phyloP scores from a whole-genome alignment of 2,329 filamentous ascomycete genomes.

The Dryadomyces quercivorus region DNA sequence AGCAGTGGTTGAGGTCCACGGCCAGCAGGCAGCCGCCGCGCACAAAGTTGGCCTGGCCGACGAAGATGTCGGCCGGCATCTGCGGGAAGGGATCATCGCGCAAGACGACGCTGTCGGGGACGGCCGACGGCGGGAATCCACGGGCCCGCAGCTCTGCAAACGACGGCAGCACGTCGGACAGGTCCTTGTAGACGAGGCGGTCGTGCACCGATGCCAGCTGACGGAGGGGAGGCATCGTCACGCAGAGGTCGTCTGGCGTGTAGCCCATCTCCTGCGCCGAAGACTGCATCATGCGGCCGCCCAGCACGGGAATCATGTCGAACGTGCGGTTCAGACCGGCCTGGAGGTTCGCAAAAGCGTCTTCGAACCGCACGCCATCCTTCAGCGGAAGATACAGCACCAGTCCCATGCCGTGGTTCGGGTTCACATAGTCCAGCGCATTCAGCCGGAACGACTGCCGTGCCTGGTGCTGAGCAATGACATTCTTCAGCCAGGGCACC shows the following conservation, averaged over 20 bases:
- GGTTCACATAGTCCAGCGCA: conserved; percentile 2
- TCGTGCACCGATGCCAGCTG: background rate
- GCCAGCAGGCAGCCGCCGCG: conserved; percentile 1
- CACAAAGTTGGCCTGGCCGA: conserved; percentile 4
- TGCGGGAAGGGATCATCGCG: conserved; percentile 1
- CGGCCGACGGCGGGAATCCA: background rate
- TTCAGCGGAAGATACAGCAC: background rate
- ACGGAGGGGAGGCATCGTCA: background rate
- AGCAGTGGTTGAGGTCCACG: conserved; percentile 4
- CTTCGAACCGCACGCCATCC: background rate
- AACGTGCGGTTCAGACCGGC: background rate
- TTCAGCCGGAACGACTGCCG: conserved; percentile 2
- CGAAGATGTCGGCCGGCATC: background rate
- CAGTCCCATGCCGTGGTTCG: conserved; percentile 4
- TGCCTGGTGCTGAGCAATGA: background rate
- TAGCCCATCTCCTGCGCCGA: conserved; percentile 1
- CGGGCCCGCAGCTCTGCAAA: background rate
- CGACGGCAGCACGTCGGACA: background rate
- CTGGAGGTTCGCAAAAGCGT: background rate
- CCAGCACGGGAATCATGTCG: background rate
- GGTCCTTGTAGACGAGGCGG: background rate
- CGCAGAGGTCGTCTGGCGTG: background rate
- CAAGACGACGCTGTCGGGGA: background rate
- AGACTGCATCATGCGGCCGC: conserved; percentile 1
- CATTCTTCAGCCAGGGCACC: background rate